Percentiles rank a stretch among this genome's conserved stretches.
Evolutionary conservation across 805 yeast genomes (phyloP).

Genomic region (Priceomyces carsonii): DNA sequence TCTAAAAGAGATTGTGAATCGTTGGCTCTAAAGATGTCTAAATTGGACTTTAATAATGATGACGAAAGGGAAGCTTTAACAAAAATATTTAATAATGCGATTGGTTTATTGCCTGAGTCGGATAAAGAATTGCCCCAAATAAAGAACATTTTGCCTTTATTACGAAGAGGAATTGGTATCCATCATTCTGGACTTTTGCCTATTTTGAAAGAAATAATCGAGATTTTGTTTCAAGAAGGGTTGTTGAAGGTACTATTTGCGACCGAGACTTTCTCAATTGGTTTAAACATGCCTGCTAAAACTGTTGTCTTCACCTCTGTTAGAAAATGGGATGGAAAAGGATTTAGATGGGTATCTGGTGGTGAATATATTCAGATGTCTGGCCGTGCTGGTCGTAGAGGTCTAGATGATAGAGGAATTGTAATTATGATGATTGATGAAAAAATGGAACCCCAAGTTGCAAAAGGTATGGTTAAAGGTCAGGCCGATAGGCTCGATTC

Average conservation of each 20-base stretch:
- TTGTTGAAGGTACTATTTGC: conserved; percentile 92
- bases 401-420: conserved; percentile 98
- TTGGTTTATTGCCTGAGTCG: conserved; percentile 80
- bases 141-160: conserved; percentile 82
- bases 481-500: conserved; percentile 97
- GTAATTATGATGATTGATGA: conserved; percentile 99
- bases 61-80: conserved; percentile 91
- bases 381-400: conserved; percentile 99
- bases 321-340: conserved; percentile 97
- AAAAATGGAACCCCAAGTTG: conserved; percentile 99
- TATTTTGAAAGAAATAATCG: conserved; percentile 90
- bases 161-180: conserved; percentile 95
- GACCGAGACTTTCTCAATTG: conserved; percentile 97
- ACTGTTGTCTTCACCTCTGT: conserved; percentile 98
- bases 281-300: conserved; percentile 98
- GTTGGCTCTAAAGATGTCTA: conserved; percentile 92
- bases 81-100: conserved; percentile 88
- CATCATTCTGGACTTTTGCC: conserved; percentile 97
- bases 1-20: conserved; percentile 96
- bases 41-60: conserved; percentile 88
- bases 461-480: conserved; percentile 99
- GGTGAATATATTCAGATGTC: conserved; percentile 99
- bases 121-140: conserved; percentile 95
- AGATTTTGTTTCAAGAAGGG: conserved; percentile 96
- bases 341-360: conserved; percentile 98